A percentile compares a stretch with the other conserved stretches of the same genome.
Evolutionary conservation across 345 rosid genomes (phyloP).

Genomic region (Salix suchowensis): DNA sequence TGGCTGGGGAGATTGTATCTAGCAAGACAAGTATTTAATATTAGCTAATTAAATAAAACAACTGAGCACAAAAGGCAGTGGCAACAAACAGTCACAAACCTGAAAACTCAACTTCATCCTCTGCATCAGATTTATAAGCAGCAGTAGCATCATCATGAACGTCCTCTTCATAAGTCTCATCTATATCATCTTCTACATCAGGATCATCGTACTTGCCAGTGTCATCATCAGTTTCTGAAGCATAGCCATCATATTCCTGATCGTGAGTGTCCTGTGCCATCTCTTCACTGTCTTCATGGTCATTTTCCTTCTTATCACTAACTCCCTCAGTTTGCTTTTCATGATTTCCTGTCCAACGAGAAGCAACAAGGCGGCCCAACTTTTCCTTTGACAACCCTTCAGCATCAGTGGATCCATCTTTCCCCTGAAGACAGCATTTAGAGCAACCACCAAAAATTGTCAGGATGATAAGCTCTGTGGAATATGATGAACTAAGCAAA

Average conservation of each 20-base stretch:
- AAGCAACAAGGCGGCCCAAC: conserved; percentile 87
- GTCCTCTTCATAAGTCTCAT: conserved; percentile 49
- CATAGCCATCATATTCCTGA: conserved; percentile 58
- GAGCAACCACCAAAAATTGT: conserved; percentile 8
- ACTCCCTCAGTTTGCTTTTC: conserved; percentile 40
- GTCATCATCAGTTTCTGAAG: conserved; percentile 66
- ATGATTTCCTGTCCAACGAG: conserved; percentile 90
- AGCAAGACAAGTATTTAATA: conserved; percentile 1
- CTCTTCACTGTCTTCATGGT: conserved; percentile 49
- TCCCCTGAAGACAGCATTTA: conserved; percentile 36
- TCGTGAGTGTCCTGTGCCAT: conserved; percentile 34
- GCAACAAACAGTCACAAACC: conserved; percentile 37
- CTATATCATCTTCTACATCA: conserved; percentile 45
- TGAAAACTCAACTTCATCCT: conserved; percentile 47
- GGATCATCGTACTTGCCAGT: conserved; percentile 44
- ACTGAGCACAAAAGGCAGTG: neutral
- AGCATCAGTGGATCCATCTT: conserved; percentile 37
- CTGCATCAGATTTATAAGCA: conserved; percentile 46
- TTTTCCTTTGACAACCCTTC: conserved; percentile 86
- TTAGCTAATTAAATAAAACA: neutral
- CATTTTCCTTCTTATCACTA: conserved; percentile 27
- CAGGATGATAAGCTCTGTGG: conserved; percentile 2
- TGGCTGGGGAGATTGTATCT: conserved; percentile 45
- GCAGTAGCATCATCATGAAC: conserved; percentile 45
- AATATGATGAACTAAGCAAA: conserved; percentile 11